phyloP scores from a whole-genome alignment of 768 basidiomycete genomes.

The Boletus patriciae region DNA sequence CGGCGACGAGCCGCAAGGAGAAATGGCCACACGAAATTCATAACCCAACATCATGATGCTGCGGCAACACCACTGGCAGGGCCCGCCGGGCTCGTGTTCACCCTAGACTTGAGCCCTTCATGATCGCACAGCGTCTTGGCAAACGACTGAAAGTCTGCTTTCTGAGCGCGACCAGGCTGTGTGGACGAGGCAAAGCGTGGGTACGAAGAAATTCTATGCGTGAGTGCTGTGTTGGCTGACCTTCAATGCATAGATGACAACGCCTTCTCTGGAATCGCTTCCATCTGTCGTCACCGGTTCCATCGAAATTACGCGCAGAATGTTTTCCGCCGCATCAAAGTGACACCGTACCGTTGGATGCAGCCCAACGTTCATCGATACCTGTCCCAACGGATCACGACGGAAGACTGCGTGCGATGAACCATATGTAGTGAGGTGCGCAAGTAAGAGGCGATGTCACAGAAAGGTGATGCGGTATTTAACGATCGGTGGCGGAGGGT shows the following conservation, averaged over 20 bases:
- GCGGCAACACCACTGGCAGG: slow-evolving; percentile 5
- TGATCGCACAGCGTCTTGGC: slow-evolving; percentile 44
- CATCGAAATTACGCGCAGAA: slow-evolving; percentile 55
- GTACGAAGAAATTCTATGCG: neutral
- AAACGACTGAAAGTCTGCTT: slow-evolving; percentile 56
- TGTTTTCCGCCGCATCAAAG: slow-evolving; percentile 54
- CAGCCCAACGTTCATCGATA: slow-evolving; percentile 65
- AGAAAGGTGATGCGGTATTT: slow-evolving; percentile 7
- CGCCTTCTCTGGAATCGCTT: slow-evolving; percentile 34
- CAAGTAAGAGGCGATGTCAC: neutral
- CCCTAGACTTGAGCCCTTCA: slow-evolving; percentile 30
- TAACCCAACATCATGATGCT: slow-evolving; percentile 14
- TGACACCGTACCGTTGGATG: slow-evolving; percentile 55
- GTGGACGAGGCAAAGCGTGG: neutral
- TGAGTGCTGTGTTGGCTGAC: slow-evolving; percentile 32
- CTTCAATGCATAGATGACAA: slow-evolving; percentile 67
- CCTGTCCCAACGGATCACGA: slow-evolving; percentile 67
- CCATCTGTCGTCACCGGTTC: slow-evolving; percentile 40
- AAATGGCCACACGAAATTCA: neutral
- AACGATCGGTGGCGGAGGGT: slow-evolving; percentile 22
- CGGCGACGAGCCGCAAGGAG: slow-evolving; percentile 1
- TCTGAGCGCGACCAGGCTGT: slow-evolving; percentile 43
- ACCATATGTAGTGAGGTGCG: neutral
- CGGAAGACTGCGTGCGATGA: slow-evolving; percentile 53
- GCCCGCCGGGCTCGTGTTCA: neutral